Evolutionary conservation across 257 asterid species (phyloP), one percentile per base, ranked within the genome.

Genomic region (Henckelia pumila): DNA sequence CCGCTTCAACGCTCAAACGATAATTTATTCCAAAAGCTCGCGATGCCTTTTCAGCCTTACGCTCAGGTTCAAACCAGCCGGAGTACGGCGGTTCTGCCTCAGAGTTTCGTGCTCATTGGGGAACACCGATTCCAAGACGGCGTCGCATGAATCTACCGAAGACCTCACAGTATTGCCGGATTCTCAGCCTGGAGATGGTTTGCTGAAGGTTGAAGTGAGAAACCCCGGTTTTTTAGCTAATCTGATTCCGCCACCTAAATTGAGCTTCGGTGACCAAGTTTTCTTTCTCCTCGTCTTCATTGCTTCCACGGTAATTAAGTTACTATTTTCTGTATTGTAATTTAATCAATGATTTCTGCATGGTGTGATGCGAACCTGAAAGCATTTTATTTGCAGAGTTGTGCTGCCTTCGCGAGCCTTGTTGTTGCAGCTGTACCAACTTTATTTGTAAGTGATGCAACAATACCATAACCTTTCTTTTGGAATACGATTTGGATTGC

Each of bases 341-440:
- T 33, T 0, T 59, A 20, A 61, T 61, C 1, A 22, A 40, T 37
- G 56, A 35, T 13, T 59, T 62, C 16, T 61, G 17, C n/a, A 20
- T 61, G 16, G 56, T 7, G 6, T 59, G n/a, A 17, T 22, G 55
- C 57, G 20, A 47, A 24, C 24, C 47, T 61, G 26, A 44, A 22
- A 33, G 55, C 59, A 61, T 62, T 22, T 77, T 66, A 77, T 71
- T 1, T 71, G 84, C 91, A 88, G 97, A 81, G 89, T 61, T 77
- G 80, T 40, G 79, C 73, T 66, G 87, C 95, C 6, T 85, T 91
- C 75, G 69, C 86, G 56, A 77, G 91, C 76, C 83, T 89, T 59
- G 92, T 83, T 69, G 76, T 84, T 71, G 95, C 95, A 22, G 88
- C 95, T 40, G 89, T 89, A 60, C 98, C 94, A 47, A 82, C 96